phyloP scores from a whole-genome alignment of 2,329 filamentous ascomycete species.

The Scorias spongiosa region DNA sequence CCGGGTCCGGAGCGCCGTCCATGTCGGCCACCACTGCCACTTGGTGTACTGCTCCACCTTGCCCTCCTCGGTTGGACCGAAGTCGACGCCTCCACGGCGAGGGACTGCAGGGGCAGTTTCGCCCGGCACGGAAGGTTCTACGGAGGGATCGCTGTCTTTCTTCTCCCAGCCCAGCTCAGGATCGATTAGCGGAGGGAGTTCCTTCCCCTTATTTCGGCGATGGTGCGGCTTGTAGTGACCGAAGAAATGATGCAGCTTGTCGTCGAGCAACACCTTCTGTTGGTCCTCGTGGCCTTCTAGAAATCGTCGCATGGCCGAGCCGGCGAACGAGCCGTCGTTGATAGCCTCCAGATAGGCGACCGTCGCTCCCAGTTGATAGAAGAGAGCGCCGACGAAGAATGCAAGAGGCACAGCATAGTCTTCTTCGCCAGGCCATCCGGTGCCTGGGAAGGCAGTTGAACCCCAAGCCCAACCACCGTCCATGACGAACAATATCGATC shows the following conservation, averaged over 20 bases:
- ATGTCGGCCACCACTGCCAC: conserved; percentile 17
- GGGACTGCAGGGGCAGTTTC: conserved; percentile 5
- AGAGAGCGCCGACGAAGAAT: conserved; percentile 15
- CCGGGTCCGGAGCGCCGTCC: conserved; percentile 12
- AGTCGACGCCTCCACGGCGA: conserved; percentile 8
- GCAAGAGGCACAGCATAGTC: conserved; percentile 10
- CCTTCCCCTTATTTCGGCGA: conserved; percentile 1
- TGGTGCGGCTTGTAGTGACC: conserved; percentile 7
- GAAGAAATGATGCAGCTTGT: conserved; percentile 13
- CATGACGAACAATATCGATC: conserved; percentile 14
- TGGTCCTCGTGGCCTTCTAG: conserved; percentile 14
- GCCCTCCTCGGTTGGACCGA: conserved; percentile 6
- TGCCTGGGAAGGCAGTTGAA: conserved; percentile 8
- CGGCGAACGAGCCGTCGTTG: conserved; percentile 16
- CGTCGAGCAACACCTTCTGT: conserved; percentile 13
- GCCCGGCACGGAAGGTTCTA: conserved; percentile 6
- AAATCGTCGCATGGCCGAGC: conserved; percentile 12
- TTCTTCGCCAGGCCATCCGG: conserved; percentile 5
- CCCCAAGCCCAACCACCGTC: conserved; percentile 12
- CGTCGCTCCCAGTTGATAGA: conserved; percentile 16
- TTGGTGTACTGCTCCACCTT: conserved; percentile 5
- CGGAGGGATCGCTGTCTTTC: conserved; percentile 2
- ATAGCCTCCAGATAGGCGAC: conserved; percentile 17
- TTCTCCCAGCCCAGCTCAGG: conserved; percentile 8
- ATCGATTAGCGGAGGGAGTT: conserved; percentile 4